Evolutionary conservation across 805 yeast species (phyloP).

Genomic region (Alloascoidea hylecoeti): DNA sequence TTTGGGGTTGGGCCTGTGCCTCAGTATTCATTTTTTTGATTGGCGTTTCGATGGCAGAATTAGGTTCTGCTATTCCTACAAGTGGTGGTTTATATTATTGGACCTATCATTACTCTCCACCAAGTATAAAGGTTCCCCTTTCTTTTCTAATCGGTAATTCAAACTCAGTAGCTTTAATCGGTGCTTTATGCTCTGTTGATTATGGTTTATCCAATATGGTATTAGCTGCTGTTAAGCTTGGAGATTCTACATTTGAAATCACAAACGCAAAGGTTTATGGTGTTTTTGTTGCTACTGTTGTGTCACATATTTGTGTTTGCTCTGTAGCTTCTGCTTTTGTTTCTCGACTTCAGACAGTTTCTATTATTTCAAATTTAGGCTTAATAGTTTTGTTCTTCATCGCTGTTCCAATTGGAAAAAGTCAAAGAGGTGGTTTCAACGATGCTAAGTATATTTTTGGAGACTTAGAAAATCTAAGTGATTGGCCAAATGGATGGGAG

Average conservation of each 20-base stretch:
- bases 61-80: constrained; percentile 60
- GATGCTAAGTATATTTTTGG: constrained; percentile 42
- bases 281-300: constrained; percentile 45
- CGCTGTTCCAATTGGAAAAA: constrained; percentile 45
- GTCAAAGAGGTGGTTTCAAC: constrained; percentile 21
- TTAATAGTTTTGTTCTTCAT: constrained; percentile 41
- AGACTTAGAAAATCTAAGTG: constrained; percentile 30
- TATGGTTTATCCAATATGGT: constrained; percentile 55
- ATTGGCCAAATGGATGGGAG: constrained; percentile 50
- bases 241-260: constrained; percentile 26
- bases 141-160: constrained; percentile 55
- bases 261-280: constrained; percentile 46
- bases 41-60: constrained; percentile 49
- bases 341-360: constrained; percentile 44
- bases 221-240: constrained; percentile 38
- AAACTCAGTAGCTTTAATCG: constrained; percentile 51
- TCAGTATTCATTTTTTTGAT: constrained; percentile 38
- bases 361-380: constrained; percentile 38
- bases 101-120: constrained; percentile 57
- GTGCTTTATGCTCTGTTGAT: constrained; percentile 53
- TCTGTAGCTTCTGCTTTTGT: constrained; percentile 41
- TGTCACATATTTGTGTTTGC: constrained; percentile 36
- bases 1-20: constrained; percentile 69
- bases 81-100: constrained; percentile 64
- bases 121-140: constrained; percentile 30